Evolutionary conservation across 2,329 filamentous ascomycete genomes (phyloP).

Genomic region (Ophiocordyceps robertsii): DNA sequence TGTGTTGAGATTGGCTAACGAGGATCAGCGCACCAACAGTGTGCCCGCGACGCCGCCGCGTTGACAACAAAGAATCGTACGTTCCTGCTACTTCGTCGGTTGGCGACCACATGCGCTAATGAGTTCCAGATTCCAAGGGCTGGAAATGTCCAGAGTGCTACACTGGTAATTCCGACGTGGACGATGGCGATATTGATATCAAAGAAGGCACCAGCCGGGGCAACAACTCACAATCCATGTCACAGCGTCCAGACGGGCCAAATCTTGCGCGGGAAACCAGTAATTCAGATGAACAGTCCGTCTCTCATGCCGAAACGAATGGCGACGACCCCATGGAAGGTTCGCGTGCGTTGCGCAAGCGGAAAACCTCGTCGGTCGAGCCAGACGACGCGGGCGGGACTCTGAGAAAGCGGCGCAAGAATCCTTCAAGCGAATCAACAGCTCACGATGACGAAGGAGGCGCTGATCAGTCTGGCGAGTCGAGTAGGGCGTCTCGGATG

Average conservation of each 20-base stretch:
- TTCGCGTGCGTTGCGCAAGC: slow-evolving; percentile 66
- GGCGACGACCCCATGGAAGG: slow-evolving; percentile 64
- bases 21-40: slow-evolving; percentile 74
- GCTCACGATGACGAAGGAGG: slow-evolving; percentile 18
- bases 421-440: slow-evolving; percentile 29
- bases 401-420: slow-evolving; percentile 39
- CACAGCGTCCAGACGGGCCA: slow-evolving; percentile 13
- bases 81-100: slow-evolving; percentile 1
- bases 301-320: slow-evolving; percentile 60
- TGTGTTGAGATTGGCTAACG: slow-evolving; percentile 19
- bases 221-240: slow-evolving; percentile 9
- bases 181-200: slow-evolving; percentile 16
- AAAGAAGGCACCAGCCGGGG: slow-evolving; percentile 11
- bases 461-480: slow-evolving; percentile 14
- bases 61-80: slow-evolving; percentile 20
- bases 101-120: slow-evolving; percentile 10
- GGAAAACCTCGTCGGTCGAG: slow-evolving; percentile 65
- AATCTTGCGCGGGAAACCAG: slow-evolving; percentile 38
- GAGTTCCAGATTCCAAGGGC: slow-evolving; percentile 21
- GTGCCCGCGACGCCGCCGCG: slow-evolving; percentile 54
- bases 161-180: slow-evolving; percentile 16
- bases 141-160: slow-evolving; percentile 41
- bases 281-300: slow-evolving; percentile 38
- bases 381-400: slow-evolving; percentile 39
- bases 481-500: slow-evolving; percentile 35